These are phyloP conservation scores for Rhizopogon vesiculosus DNA, from an alignment of 768 basidiomycete genomes.

Conservation along the genomic window DNA sequence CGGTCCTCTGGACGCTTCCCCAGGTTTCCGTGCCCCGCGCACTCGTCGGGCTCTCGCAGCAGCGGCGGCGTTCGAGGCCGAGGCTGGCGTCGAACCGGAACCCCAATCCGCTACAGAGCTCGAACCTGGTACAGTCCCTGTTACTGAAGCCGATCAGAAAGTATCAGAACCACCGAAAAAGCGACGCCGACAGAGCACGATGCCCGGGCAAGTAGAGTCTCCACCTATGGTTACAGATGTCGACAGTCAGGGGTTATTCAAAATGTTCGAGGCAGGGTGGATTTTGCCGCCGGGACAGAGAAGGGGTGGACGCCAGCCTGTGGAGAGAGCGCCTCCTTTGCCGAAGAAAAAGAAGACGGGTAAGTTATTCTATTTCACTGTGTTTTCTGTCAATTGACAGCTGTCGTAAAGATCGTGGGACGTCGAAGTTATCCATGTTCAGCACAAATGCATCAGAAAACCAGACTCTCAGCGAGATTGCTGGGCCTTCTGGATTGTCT, in stretches of 20 bases:
- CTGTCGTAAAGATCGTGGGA: constrained; percentile 25
- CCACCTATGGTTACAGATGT: constrained; percentile 67
- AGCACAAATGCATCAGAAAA: constrained; percentile 46
- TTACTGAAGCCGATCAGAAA: constrained; percentile 22
- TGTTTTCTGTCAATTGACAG: background rate
- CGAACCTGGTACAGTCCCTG: background rate
- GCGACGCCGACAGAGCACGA: constrained; percentile 10
- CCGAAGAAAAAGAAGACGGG: constrained; percentile 50
- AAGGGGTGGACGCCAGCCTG: constrained; percentile 50
- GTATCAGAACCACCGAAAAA: constrained; percentile 7
- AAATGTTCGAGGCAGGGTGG: constrained; percentile 83
- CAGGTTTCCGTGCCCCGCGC: constrained; percentile 46
- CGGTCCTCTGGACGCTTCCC: constrained; percentile 31
- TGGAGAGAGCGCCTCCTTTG: constrained; percentile 40
- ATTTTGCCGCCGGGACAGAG: constrained; percentile 73
- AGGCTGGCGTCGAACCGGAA: constrained; percentile 17
- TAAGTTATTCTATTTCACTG: background rate
- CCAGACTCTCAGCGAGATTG: constrained; percentile 27
- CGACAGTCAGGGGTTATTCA: constrained; percentile 69
- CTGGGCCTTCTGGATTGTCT: constrained; percentile 18
- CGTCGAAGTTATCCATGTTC: constrained; percentile 41
- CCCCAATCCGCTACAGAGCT: constrained; percentile 12
- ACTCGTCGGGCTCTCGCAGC: constrained; percentile 42
- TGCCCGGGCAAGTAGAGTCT: constrained; percentile 30
- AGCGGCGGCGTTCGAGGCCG: constrained; percentile 39